Evolutionary conservation across 1,284 basidiomycete species (phyloP).

Genomic region (Ganoderma lucidum): DNA sequence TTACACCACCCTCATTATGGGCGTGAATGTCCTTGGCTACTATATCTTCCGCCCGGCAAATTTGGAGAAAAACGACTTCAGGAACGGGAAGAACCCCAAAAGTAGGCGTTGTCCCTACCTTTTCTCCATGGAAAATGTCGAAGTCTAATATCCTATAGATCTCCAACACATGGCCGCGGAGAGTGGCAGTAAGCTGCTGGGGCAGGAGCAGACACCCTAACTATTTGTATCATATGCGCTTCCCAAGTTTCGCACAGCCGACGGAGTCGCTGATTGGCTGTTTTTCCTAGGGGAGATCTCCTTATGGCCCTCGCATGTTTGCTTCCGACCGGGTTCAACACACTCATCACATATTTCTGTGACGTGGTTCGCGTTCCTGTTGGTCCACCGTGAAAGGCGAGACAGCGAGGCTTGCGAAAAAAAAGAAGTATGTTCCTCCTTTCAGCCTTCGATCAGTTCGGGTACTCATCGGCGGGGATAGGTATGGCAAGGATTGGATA

Average conservation of each 20-base stretch:
- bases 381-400: constrained; percentile 89
- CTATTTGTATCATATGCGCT: constrained; percentile 80
- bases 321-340: constrained; percentile 90
- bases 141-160: constrained; percentile 51
- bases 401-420: constrained; percentile 91
- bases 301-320: constrained; percentile 65
- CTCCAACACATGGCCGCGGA: constrained; percentile 86
- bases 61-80: constrained; percentile 91
- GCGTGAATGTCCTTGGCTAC: constrained; percentile 81
- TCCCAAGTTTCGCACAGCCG: background rate
- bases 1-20: constrained; percentile 69
- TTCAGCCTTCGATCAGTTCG: background rate
- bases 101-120: background rate
- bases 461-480: background rate
- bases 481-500: background rate
- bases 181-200: constrained; percentile 93
- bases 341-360: constrained; percentile 97
- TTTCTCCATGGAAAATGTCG: background rate
- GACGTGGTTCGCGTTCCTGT: constrained; percentile 89
- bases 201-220: constrained; percentile 93
- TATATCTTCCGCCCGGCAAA: constrained; percentile 94
- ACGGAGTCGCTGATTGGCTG: background rate
- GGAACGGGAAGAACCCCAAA: constrained; percentile 33
- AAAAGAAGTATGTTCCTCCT: constrained; percentile 65
- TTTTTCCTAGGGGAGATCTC: background rate